Base-by-base conservation (phyloP, 1,139 yeast genomes). In the Nakaseomyces nivariensis region DNA sequence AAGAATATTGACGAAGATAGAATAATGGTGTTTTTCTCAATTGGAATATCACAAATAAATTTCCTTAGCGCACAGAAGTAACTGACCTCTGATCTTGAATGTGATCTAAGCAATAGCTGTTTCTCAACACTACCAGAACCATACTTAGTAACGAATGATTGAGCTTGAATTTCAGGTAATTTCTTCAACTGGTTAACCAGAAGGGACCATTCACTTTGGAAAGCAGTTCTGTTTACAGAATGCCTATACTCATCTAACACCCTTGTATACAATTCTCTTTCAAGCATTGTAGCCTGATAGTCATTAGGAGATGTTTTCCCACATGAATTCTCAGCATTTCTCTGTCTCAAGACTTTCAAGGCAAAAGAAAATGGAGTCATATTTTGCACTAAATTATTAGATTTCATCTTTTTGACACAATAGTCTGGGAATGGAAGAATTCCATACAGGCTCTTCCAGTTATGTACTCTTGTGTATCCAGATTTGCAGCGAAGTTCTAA, bases 281-380 rank as follows among this genome's bases (percentile, higher is more conserved):
- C 44, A 4, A 41, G n/a, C 24, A 41, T 7, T 11, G 34, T 36
- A 9, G 44, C 33, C 8, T 41, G 33, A 17, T 41, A 10, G n/a
- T 41, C 34, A 13, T 41, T 29, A n/a, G 24, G 5, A 7, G 25
- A 29, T 5, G 44, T 29, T 44, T 67, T 68, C 1, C 89, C 87
- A 65, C 94, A 85, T 49, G 75, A 72, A 22, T 65, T 68, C 49
- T 72, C 68, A 0, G 92, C 92, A 58, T 85, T 79, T 54, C 81
- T 75, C 32, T 77, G 72, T 51, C 88, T 74, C 57, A 89, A 70
- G 32, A 80, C 63, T 54, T 78, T 79, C 52, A 41, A 29, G 4
- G 44, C 44, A 29, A 41, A 41, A 7, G 25, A n/a, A 13, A 41
- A 17, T n/a, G 44, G 44, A 5, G 44, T n/a, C 6, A 27, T 11